Percentiles rank a stretch among this genome's conserved stretches.
Conservation (phyloP, 768 basidiomycete species). For the Vararia minispora region DNA sequence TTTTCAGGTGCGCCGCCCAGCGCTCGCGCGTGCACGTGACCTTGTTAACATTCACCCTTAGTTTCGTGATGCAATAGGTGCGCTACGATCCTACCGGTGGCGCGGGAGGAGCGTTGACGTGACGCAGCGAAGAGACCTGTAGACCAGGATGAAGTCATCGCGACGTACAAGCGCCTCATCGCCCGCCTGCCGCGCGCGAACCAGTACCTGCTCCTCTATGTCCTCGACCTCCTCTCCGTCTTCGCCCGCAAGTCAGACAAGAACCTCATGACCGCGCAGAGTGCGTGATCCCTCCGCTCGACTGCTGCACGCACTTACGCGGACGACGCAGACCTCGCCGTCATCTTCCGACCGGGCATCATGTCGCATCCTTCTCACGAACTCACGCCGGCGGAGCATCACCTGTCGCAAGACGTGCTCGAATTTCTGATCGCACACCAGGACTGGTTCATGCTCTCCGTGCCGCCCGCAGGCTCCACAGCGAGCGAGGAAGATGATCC, state of each 20-base stretch:
- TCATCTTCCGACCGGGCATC: constrained; percentile 93
- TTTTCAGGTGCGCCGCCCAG: constrained; percentile 51
- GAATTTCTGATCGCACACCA: constrained; percentile 96
- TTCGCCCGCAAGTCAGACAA: constrained; percentile 85
- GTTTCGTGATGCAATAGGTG: constrained; percentile 76
- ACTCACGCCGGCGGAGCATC: constrained; percentile 77
- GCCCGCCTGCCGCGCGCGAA: constrained; percentile 77
- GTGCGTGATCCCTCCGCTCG: constrained; percentile 35
- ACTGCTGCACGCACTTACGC: not conserved
- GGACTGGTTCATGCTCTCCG: constrained; percentile 89
- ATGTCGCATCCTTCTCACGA: constrained; percentile 85
- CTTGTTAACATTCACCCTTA: too few species aligned
- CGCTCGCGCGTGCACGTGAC: not conserved
- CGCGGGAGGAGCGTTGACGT: constrained; percentile 8
- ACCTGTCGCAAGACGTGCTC: constrained; percentile 78
- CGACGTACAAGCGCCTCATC: constrained; percentile 78
- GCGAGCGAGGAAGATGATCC: constrained; percentile 33
- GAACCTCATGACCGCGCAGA: constrained; percentile 93
- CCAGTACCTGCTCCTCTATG: constrained; percentile 94
- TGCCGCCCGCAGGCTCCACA: constrained; percentile 35
- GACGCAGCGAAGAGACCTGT: constrained; percentile 50
- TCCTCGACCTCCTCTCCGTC: constrained; percentile 90
- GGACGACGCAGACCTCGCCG: constrained; percentile 65
- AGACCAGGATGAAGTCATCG: constrained; percentile 62
- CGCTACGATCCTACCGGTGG: constrained; percentile 13